Evolutionary conservation across 2,329 filamentous ascomycete genomes (phyloP), one percentile per base, ranked within the genome.

Genomic region (Aspergillus sp.): DNA sequence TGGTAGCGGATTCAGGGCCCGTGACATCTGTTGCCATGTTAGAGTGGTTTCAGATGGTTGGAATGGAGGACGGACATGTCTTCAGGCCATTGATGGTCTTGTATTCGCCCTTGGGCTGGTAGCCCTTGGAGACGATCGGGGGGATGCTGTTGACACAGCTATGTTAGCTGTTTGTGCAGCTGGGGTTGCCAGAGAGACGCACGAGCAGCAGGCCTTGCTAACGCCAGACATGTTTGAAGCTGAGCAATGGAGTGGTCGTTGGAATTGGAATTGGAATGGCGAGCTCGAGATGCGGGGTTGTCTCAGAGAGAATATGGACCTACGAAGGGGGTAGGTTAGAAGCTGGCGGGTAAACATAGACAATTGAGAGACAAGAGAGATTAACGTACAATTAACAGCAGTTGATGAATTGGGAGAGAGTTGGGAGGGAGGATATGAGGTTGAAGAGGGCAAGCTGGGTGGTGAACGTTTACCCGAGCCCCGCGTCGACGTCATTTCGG

Each of bases 61-160:
- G 37, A 39, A 37, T 15, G 35, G 14, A 17, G 12, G 23, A 70
- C 75, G 6, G 69, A 83, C 80, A 87, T 4, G 84, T 87, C 74
- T 86, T 86, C 74, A 87, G 64, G 63, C 84, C 84, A 73, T 84
- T 80, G 66, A 85, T 76, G 56, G 79, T 82, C 65, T 80, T 84
- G 68, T 81, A 87, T 64, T 82, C 75, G 52, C 85, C 85, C 72
- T 86, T 86, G 59, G 76, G 72, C 64, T 82, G 71, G 72, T 86
- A 87, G 53, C 69, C 75, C 61, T 75, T 69, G 52, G 73, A 66
- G 23, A 77, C 65, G 39, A 77, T 70, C 27, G 76, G 75, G 19
- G 76, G 76, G 59, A 78, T 76, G 6, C 76, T 77, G 49, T 33
- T 23, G 15, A 9, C 12, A 39, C 5, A 40, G n/a, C 15, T n/a